Percentiles rank a stretch among this genome's conserved stretches.
Evolutionary conservation across 441 rosid species (phyloP).

Genomic region (Erysimum cheiri): DNA sequence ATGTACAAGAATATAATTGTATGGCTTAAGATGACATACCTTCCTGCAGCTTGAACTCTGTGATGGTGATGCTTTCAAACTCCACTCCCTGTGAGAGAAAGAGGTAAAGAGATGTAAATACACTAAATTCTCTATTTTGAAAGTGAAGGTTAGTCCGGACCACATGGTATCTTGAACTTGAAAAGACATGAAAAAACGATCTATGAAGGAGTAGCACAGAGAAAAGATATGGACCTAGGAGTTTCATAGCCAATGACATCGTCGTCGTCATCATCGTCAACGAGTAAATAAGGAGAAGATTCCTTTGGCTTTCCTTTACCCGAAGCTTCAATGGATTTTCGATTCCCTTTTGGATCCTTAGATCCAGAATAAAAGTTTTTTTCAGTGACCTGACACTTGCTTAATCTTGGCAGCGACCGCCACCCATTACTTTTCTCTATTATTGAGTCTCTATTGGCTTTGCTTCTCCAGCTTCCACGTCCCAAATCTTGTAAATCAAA

Average conservation of each 20-base stretch:
- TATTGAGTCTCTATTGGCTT: conserved; percentile 35
- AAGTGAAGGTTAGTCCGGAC: neutral
- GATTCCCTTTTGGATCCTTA: conserved; percentile 41
- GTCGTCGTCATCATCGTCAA: conserved; percentile 35
- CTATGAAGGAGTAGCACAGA: conserved; percentile 9
- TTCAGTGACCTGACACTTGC: conserved; percentile 47
- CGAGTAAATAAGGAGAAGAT: conserved; percentile 40
- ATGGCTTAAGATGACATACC: conserved; percentile 39
- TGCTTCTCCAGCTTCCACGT: conserved; percentile 43
- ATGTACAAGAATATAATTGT: neutral
- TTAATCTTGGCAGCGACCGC: conserved; percentile 45
- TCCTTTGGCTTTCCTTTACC: conserved; percentile 43
- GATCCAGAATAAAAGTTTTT: conserved; percentile 43
- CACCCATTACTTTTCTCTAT: conserved; percentile 37
- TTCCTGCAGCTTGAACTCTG: conserved; percentile 49
- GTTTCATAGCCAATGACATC: conserved; percentile 26
- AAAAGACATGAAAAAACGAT: conserved; percentile 18
- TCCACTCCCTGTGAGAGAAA: conserved; percentile 52
- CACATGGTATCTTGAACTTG: conserved; percentile 9
- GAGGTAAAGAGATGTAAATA: conserved; percentile 13
- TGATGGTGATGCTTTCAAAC: conserved; percentile 42
- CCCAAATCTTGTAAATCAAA: conserved; percentile 48
- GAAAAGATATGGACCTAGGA: conserved; percentile 52
- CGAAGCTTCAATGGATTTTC: conserved; percentile 25
- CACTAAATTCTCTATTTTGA: neutral